Base-by-base conservation (phyloP, 495 filamentous ascomycete genomes). In the Aspergillus cavernicola region DNA sequence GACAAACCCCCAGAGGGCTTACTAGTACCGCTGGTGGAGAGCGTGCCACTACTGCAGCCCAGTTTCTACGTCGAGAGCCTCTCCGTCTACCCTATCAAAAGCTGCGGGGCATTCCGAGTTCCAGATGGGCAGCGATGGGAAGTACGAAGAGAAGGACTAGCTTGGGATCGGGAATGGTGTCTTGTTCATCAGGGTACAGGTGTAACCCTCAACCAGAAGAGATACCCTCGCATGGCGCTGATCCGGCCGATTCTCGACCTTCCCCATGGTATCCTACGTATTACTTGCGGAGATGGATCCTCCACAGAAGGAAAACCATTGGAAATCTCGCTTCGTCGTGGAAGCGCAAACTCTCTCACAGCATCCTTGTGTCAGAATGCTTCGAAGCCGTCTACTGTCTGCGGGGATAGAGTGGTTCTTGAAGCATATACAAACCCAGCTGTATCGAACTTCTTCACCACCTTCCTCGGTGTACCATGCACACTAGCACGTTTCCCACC, bases 161-260 rank as follows among this genome's bases (percentile, higher is more conserved):
- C 85, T 15, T 96, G 91, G 91, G 92, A 97, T 66, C 74, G 91
- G 44, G 92, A 97, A 69, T 97, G 92, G 92, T 95, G 90, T 63
- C 68, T 97, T 13, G 79, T 97, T 13, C 90, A 95, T 64, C 82
- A 85, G 61, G 87, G 89, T 8, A 91, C 89, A 2, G 85, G 85
- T 0, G 81, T 81, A 40, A 88, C 84, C 0, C 68, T 97, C 42
- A 92, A 79, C 56, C 90, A 95, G 64, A 96, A 96, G 68, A 74
- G 81, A 50, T 84, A 95, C 61, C 88, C 89, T 2, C 78, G 74
- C 15, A 95, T 97, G 90, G 84, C 88, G 4, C 77, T 95, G 10
- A 79, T 97, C 35, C 74, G 79, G 32, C 89, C 92, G 4, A 62
- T 46, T 1, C 69, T 96, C 16, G 86, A 95, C 54, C 78, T 93